Conservation (phyloP, 2,329 filamentous ascomycete species). For the Verticillium albo-atrum region DNA sequence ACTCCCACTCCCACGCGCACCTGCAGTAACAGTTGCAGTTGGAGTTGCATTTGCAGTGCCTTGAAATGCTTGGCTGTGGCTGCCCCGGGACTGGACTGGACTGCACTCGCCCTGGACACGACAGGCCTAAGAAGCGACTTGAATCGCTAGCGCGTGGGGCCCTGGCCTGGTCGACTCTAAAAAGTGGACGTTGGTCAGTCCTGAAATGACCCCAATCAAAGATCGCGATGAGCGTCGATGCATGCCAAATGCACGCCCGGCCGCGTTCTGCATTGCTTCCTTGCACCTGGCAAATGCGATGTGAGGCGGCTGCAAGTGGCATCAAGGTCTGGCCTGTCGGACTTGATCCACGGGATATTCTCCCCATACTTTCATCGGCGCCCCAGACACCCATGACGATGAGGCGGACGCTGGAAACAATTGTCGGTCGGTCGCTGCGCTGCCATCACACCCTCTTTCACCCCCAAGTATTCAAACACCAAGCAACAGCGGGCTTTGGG, state of each 20-base stretch:
- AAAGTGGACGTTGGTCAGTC: neutral
- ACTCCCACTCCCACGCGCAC: too few relatives aligned
- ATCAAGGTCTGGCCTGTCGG: neutral
- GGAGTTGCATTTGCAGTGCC: neutral
- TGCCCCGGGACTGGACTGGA: neutral
- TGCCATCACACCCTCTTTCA: neutral
- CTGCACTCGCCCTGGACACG: neutral
- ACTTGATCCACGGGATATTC: neutral
- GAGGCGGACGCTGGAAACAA: neutral
- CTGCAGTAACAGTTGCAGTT: too few relatives aligned
- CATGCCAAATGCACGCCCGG: neutral
- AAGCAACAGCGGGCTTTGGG: neutral
- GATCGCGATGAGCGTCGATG: neutral
- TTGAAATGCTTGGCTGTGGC: neutral
- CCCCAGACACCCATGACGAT: neutral
- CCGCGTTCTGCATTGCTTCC: neutral
- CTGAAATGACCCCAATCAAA: slow-evolving; percentile 3
- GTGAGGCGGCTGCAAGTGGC: neutral
- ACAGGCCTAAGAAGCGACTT: neutral
- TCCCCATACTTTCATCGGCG: neutral
- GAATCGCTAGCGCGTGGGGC: slow-evolving; percentile 1
- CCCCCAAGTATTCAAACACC: neutral
- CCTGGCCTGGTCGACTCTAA: neutral
- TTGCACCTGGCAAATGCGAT: neutral
- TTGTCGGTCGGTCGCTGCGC: neutral